Evolutionary conservation across 768 basidiomycete species (phyloP), one percentile per base, ranked within the genome.

Genomic region (Pisolithus sp.): DNA sequence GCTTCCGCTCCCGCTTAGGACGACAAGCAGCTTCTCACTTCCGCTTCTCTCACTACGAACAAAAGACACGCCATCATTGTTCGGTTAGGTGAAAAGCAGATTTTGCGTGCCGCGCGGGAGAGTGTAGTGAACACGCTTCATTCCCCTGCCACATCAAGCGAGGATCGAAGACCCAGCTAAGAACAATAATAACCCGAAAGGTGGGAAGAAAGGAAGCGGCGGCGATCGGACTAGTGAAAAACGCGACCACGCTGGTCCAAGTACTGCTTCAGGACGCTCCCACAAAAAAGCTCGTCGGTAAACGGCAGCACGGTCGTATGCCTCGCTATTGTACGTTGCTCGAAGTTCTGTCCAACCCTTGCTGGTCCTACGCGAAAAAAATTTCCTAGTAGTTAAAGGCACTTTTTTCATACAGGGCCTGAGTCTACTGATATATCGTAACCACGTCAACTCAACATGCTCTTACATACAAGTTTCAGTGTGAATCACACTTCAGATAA

Each of bases 21-120:
- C 40, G 82, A 87, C 48, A 73, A 75, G 51, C 50, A 53, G 10
- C 66, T 82, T 5, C 66, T 76, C 18, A 55, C 53, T 13, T 45
- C 51, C 20, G 61, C 20, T 56, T 15, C 50, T n/a, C 62, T 79
- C 2, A 50, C 73, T 4, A 51, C 70, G 48, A 80, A 82, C 57
- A 77, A 73, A 59, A 73, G 72, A 53, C 73, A 83, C 52, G 91
- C 92, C 1, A 62, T 85, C 7, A 69, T 87, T 43, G 89, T 93
- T 12, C 77, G 92, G 34, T 63, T 89, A 9, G 88, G 89, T 4
- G 92, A 94, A 71, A 92, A 92, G 69, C 69, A 77, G 21, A 82
- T 93, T 12, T 60, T 93, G 49, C 61, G 59, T 2, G 58, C 56
- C 1, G 53, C 67, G 0, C 57, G 71, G 41, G 54, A 61, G 36